A percentile compares a stretch with the other conserved stretches of the same genome.
Conservation (phyloP, 2,329 filamentous ascomycete genomes). For the Pseudogymnoascus sp. region DNA sequence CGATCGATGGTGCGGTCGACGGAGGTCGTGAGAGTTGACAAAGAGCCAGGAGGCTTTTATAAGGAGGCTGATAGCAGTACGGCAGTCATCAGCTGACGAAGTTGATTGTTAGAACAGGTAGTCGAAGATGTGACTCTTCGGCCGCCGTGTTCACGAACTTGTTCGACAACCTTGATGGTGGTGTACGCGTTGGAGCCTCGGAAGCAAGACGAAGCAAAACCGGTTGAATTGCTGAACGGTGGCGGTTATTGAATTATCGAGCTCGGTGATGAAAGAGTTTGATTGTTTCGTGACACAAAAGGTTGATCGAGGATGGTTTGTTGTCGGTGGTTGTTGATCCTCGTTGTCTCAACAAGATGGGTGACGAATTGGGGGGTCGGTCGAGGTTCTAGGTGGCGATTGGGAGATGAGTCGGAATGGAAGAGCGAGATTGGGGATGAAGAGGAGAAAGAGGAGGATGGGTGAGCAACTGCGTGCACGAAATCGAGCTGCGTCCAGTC, state of each 20-base stretch:
- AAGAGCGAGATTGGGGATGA: background rate
- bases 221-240: background rate
- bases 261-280: background rate
- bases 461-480: constrained; percentile 7
- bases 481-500: constrained; percentile 9
- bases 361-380: background rate
- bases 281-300: background rate
- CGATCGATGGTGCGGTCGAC: constrained; percentile 16
- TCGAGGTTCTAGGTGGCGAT: constrained; percentile 8
- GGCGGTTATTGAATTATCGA: background rate
- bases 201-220: constrained; percentile 1
- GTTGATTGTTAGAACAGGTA: constrained; percentile 35
- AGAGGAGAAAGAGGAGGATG: constrained; percentile 9
- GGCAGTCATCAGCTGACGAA: constrained; percentile 35
- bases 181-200: constrained; percentile 2
- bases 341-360: background rate
- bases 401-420: background rate
- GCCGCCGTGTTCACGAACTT: constrained; percentile 25
- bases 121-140: constrained; percentile 44
- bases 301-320: background rate
- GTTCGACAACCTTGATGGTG: constrained; percentile 9
- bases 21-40: background rate
- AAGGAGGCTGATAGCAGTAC: constrained; percentile 25
- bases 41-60: constrained; percentile 23
- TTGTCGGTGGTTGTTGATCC: background rate